Base-by-base conservation (phyloP, 106 monocot genomes). In the Triglochin maritima region DNA sequence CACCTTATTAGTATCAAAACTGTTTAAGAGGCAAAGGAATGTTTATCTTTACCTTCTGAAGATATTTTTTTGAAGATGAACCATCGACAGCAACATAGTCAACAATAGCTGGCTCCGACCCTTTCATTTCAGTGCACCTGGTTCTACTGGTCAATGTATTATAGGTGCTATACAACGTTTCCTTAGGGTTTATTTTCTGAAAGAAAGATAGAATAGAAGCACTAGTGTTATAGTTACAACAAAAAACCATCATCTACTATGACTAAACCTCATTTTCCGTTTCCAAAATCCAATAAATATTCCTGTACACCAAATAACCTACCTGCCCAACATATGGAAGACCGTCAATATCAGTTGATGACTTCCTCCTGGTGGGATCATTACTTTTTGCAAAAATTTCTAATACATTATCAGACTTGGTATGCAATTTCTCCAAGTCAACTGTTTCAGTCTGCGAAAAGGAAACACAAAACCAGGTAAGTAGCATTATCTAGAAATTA, bases 281-380 rank as follows among this genome's bases (percentile, higher is more conserved):
- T 29, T 29, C 29, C 29, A 29, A 29, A 29, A 29, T 29, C 29
- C 29, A 29, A 29, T 29, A 29, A 29, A 29, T 29, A 29, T 29
- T 29, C 29, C 29, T 29, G 1, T 29, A 29, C 29, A 29, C 29
- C 29, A 12, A n/a, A 69, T 64, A 67, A 13, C 49, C 67, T 79
- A 86, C 96, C 91, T 86, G 86, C 50, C 88, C 87, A 81, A 91
- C 61, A 53, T 77, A 82, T 56, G 96, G 96, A 86, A 98, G 96
- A 43, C 96, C 96, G 71, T 98, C 96, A 55, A 80, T 76, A 79
- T 88, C 96, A 69, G 86, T 74, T 43, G 71, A 62, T 9, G 79
- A 74, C 14, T 49, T 72, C 45, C 29, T 29, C 29, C 54, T 67
- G 2, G 62, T 56, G 51, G 14, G 65, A 44, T 83, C 63, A 60